Evolutionary conservation across 345 rosid species (phyloP), one percentile per base, ranked within the genome.

Genomic region (Gynandropsis gynandra): DNA sequence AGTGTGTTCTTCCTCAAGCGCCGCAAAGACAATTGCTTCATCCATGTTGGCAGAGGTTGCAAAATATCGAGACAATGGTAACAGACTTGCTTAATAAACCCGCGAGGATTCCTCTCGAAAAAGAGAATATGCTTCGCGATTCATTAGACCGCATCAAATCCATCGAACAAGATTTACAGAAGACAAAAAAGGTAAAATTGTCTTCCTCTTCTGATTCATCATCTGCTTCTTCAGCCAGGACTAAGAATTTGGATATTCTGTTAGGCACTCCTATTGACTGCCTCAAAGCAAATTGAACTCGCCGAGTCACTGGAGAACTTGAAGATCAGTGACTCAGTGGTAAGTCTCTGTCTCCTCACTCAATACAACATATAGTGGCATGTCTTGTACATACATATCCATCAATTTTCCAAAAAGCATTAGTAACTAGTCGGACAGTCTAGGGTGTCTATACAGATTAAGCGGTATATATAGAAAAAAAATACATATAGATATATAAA

Each of bases 41-140:
- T 67, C 95, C 96, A 12, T 83, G 90, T 71, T 84, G 83, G 84
- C 68, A 79, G 62, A 84, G 96, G 70, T 81, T 90, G 77, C 89
- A 79, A 49, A 67, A 73, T 40, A 67, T 90, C 62, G 98, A 90
- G 72, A 57, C 51, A 9, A 51, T 80, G 83, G 85, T 90, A 14
- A 65, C 76, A 42, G 96, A 82, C 50, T 76, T 87, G 53, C 66
- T 32, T 56, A 76, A 70, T 40, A 87, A 72, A 63, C 93, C 80
- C 7, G 64, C 78, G 59, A 75, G 64, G 34, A 87, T 87, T 58
- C 93, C 98, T 62, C 85, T 76, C 11, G 96, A 87, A 71, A 90
- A 90, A 72, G 98, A 90, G 18, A 73, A 79, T 63, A 84, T 84
- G 63, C 85, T 90, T 69, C 85, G 61, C 24, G 93, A 87, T 43